phyloP scores from a whole-genome alignment of 2,329 filamentous ascomycete species.

The Pseudocercospora crystallina region DNA sequence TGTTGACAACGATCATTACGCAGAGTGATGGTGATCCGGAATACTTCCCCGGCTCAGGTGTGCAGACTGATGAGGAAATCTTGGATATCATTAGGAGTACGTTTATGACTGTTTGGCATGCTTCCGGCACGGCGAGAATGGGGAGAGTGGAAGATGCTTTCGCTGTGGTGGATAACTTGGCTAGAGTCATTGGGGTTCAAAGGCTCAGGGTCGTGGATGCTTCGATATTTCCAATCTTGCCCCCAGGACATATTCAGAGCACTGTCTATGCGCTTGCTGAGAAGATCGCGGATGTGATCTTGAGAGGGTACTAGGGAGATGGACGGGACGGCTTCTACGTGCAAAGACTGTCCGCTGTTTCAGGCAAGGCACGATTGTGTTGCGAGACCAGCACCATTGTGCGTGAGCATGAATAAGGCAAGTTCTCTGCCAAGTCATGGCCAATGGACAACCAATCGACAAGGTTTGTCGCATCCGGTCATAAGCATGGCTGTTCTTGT shows the following conservation, averaged over 20 bases:
- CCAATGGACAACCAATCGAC: too few species aligned
- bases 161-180: slow-evolving; percentile 41
- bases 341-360: too few species aligned
- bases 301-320: too few species aligned
- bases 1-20: too few species aligned
- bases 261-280: slow-evolving; percentile 20
- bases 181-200: slow-evolving; percentile 39
- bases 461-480: too few species aligned
- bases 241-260: slow-evolving; percentile 38
- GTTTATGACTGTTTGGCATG: slow-evolving; percentile 18
- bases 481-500: too few species aligned
- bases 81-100: slow-evolving; percentile 33
- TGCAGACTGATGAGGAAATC: slow-evolving; percentile 46
- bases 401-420: too few species aligned
- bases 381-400: too few species aligned
- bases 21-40: slow-evolving; percentile 38
- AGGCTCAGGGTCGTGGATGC: slow-evolving; percentile 42
- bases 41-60: slow-evolving; percentile 38
- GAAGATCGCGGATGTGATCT: slow-evolving; percentile 21
- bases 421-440: too few species aligned
- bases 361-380: too few species aligned
- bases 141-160: slow-evolving; percentile 32
- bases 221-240: slow-evolving; percentile 33
- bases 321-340: too few species aligned
- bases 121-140: slow-evolving; percentile 18